Conservation (phyloP, 495 filamentous ascomycete species). For the Staphylotrichum longicolle region DNA sequence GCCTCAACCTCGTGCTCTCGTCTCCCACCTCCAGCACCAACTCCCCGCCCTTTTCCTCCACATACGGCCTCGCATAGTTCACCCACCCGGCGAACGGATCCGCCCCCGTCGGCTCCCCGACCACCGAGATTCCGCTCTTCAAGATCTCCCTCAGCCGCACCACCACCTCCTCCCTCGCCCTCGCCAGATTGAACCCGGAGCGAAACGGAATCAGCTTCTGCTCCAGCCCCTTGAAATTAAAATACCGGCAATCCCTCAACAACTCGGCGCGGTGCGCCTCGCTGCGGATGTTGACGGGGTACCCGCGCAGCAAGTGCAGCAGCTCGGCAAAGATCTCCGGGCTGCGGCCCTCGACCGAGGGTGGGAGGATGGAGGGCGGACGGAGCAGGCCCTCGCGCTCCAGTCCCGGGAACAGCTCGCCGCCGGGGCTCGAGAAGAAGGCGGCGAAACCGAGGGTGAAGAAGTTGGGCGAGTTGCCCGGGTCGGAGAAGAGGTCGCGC, state of each 20-base stretch:
- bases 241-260: slow-evolving; percentile 86
- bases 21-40: slow-evolving; percentile 76
- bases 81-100: slow-evolving; percentile 58
- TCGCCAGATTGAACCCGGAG: slow-evolving; percentile 71
- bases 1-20: slow-evolving; percentile 64
- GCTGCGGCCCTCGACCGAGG: slow-evolving; percentile 74
- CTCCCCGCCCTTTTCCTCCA: slow-evolving; percentile 68
- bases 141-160: slow-evolving; percentile 81
- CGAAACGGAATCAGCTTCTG: slow-evolving; percentile 79
- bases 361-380: slow-evolving; percentile 81
- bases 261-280: slow-evolving; percentile 76
- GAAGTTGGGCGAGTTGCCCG: slow-evolving; percentile 91
- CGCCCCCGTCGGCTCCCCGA: slow-evolving; percentile 40
- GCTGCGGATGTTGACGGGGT: slow-evolving; percentile 73
- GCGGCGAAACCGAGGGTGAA: slow-evolving; percentile 90
- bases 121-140: slow-evolving; percentile 74
- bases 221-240: slow-evolving; percentile 86
- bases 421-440: slow-evolving; percentile 74
- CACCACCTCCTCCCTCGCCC: slow-evolving; percentile 69
- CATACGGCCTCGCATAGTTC: slow-evolving; percentile 77
- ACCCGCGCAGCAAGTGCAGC: slow-evolving; percentile 83
- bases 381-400: slow-evolving; percentile 78
- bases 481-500: slow-evolving; percentile 73
- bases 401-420: slow-evolving; percentile 83
- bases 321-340: slow-evolving; percentile 79